Evolutionary conservation across 257 asterid species (phyloP).

Genomic region (Nicotiana attenuata): DNA sequence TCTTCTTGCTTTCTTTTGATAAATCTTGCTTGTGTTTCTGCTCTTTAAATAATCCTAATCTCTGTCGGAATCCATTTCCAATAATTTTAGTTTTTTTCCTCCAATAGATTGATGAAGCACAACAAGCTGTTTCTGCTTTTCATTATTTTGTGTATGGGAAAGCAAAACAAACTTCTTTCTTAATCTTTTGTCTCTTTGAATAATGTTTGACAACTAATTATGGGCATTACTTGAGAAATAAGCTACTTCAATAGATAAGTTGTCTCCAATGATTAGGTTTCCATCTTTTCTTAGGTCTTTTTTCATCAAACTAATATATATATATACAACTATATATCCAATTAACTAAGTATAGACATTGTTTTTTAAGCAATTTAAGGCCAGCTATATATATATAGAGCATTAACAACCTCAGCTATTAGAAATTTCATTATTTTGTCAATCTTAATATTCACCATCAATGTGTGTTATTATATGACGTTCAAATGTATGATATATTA

Average conservation of each 20-base stretch:
- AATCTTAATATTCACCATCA: background rate
- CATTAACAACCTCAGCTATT: background rate
- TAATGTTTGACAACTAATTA: constrained; percentile 4
- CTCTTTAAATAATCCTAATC: no score
- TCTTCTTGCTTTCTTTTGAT: no score
- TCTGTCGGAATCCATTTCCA: background rate
- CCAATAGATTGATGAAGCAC: background rate
- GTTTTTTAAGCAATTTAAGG: background rate
- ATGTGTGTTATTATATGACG: background rate
- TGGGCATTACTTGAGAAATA: constrained; percentile 11
- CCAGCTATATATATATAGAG: background rate
- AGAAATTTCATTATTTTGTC: background rate
- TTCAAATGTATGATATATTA: background rate
- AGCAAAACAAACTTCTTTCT: constrained; percentile 8
- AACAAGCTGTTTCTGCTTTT: background rate
- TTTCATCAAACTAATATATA: background rate
- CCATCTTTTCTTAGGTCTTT: background rate
- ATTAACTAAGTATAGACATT: background rate
- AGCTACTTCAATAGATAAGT: background rate
- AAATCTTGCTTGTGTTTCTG: no score
- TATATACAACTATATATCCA: background rate
- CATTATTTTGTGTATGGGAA: background rate
- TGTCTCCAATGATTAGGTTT: constrained; percentile 9
- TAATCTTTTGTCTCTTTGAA: background rate
- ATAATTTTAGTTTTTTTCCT: background rate